Evolutionary conservation across 2,329 filamentous ascomycete genomes (phyloP), one percentile per base, ranked within the genome.

Genomic region (Aspergillus bombycis): DNA sequence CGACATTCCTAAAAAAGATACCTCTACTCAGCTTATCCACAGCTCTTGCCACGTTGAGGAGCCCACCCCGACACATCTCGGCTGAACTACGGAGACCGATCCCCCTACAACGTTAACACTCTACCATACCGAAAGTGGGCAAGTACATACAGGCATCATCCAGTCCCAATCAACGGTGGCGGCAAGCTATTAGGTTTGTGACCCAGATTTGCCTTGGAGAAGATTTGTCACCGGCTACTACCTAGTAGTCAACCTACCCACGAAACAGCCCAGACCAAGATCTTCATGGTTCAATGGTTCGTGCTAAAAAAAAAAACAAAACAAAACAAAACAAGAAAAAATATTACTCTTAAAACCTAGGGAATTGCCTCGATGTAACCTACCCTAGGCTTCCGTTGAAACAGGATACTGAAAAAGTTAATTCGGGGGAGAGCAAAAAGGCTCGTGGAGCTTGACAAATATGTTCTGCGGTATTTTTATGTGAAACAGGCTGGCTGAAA

Each of bases 71-170:
- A 38, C 52, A 55, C 32, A 36, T 55, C 30, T 41, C 32, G 52
- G 52, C 34, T 55, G 52, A 55, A 55, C 32, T 55, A 55, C 52
- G 52, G 52, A 55, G 52, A 55, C 32, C 52, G 32, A 55, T 38
- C 52, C 52, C 38, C 36, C 34, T 55, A 38, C 52, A 38, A 38
- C 32, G 34, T 38, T 38, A 36, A 26, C 32, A 38, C 30, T 21
- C 14, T 54, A 54, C 52, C 36, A 55, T 21, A 38, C 52, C 52
- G 32, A 36, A 38, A 38, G 14, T 26, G 10, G 52, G 8, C 21
- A 55, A 55, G 52, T 34, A 32, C 26, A 30, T 30, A 28, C 23
- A 32, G 14, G n/a, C 14, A 30, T 36, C 32, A 34, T 34, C 32
- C 32, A 34, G 32, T 34, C 32, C 32, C 48, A 52, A 8, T 14